Evolutionary conservation across 805 yeast species (phyloP), one percentile per base, ranked within the genome.

Genomic region (Metschnikowia drakensbergensis): DNA sequence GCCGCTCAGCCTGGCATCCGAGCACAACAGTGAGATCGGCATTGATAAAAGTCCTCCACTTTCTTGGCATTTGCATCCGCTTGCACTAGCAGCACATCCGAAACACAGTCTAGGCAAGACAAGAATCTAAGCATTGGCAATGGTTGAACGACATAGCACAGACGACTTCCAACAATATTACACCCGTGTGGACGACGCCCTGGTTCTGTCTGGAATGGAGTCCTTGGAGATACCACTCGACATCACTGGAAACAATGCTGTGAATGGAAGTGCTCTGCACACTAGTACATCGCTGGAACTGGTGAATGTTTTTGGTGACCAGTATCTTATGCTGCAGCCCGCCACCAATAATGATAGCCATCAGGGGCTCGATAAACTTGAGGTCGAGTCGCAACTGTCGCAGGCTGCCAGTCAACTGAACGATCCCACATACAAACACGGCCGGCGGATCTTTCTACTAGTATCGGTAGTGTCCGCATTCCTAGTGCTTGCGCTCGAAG

Each of bases 401-500:
- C 34, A 11, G 5, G 41, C 23, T 4, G 6, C 28, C 8, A 29
- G 31, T n/a, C 29, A 40, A 3, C 29, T 7, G 28, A 31, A 13
- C 7, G 38, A 42, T 10, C 33, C 46, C 11, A 26, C 28, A 3
- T 42, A 35, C 40, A 37, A 32, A 25, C 23, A 37, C 13, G 55
- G 51, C 7, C 51, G 34, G 48, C 23, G 37, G 33, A 33, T 52
- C 11, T 69, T 66, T 43, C 58, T 74, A 7, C 27, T 54, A 6
- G 59, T 62, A 1, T 69, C 78, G 3, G 45, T 67, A 1, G 31
- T 61, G 1, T 66, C 69, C 6, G 76, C 77, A 1, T 9, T 62
- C 1, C 51, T 69, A 5, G 63, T 70, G 3, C 47, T 74, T 11
- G 67, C 60, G 3, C 60, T 73, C n/a, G 75, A 74, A 49, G 57